phyloP scores from a whole-genome alignment of 352 stramenopile species.

The Globisporangium middletonii region DNA sequence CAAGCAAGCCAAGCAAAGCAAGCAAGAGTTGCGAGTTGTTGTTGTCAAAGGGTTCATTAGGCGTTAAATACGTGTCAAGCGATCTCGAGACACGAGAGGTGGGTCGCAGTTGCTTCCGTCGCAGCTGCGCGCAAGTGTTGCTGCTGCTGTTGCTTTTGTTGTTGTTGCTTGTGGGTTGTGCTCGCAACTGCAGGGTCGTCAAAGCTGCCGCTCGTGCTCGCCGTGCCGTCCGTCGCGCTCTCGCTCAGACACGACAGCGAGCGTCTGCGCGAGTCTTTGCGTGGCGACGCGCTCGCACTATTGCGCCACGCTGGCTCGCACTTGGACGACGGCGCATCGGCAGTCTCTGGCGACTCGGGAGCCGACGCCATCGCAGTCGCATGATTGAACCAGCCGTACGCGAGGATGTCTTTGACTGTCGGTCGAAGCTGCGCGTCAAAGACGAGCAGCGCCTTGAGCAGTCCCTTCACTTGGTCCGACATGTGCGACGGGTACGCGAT shows the following conservation, averaged over 20 bases:
- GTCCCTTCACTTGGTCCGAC: slow-evolving; percentile 51
- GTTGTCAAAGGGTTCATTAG: background rate
- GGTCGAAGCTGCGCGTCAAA: slow-evolving; percentile 54
- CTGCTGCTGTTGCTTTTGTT: slow-evolving; percentile 16
- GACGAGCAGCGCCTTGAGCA: slow-evolving; percentile 65
- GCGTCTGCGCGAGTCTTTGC: slow-evolving; percentile 20
- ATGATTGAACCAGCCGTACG: slow-evolving; percentile 52
- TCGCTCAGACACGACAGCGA: slow-evolving; percentile 40
- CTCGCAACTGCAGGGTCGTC: slow-evolving; percentile 10
- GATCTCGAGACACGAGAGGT: slow-evolving; percentile 45
- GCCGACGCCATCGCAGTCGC: background rate
- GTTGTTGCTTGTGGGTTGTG: background rate
- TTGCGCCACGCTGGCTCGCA: background rate
- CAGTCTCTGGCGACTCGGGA: background rate
- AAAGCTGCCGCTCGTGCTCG: slow-evolving; percentile 53
- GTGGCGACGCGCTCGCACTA: background rate
- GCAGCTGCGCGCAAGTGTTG: slow-evolving; percentile 5
- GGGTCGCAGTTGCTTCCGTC: slow-evolving; percentile 14
- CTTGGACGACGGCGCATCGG: background rate
- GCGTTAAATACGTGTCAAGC: slow-evolving; percentile 7
- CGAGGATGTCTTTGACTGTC: slow-evolving; percentile 50
- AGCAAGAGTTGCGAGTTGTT: too few relatives aligned
- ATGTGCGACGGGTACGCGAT: slow-evolving; percentile 65
- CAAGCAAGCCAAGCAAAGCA: too few relatives aligned
- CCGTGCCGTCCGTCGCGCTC: slow-evolving; percentile 40